Conservation (phyloP, 352 stramenopile species). For the Pythium grandisporangium region DNA sequence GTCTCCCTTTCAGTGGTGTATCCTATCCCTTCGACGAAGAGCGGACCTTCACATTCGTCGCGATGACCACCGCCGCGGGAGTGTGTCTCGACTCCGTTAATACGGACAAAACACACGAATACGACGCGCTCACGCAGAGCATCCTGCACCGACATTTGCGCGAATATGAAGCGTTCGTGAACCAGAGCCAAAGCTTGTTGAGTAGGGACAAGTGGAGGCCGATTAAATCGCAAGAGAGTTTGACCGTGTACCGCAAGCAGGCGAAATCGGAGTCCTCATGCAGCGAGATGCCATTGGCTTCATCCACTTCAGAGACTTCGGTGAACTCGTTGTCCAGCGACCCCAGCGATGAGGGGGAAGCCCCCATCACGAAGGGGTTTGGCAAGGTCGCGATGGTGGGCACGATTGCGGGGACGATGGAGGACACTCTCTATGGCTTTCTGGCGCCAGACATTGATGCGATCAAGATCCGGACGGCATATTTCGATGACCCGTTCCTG, state of each 20-base stretch:
- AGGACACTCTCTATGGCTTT: conserved; percentile 31
- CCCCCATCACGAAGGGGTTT: not conserved
- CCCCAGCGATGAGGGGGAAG: conserved; percentile 2
- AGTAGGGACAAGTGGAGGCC: conserved; percentile 28
- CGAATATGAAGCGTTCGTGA: conserved; percentile 24
- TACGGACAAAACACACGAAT: conserved; percentile 22
- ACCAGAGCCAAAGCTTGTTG: conserved; percentile 18
- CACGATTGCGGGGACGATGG: conserved; percentile 15
- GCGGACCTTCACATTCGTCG: too few species aligned
- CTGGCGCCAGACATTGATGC: conserved; percentile 28
- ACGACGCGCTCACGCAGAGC: conserved; percentile 23
- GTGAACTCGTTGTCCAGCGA: too few species aligned
- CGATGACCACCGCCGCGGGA: too few species aligned
- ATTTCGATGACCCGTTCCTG: conserved; percentile 35
- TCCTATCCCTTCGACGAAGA: too few species aligned
- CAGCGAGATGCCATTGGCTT: too few species aligned
- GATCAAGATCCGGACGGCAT: conserved; percentile 41
- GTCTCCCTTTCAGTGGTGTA: too few species aligned
- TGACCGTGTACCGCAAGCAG: conserved; percentile 31
- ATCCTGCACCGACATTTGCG: conserved; percentile 21
- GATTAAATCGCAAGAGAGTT: conserved; percentile 17
- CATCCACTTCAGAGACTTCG: too few species aligned
- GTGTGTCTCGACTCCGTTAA: too few species aligned
- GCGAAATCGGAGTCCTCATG: too few species aligned
- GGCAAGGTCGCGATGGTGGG: conserved; percentile 19